Evolutionary conservation across 768 basidiomycete genomes (phyloP).

Genomic region (Nevesoporus exiguus): DNA sequence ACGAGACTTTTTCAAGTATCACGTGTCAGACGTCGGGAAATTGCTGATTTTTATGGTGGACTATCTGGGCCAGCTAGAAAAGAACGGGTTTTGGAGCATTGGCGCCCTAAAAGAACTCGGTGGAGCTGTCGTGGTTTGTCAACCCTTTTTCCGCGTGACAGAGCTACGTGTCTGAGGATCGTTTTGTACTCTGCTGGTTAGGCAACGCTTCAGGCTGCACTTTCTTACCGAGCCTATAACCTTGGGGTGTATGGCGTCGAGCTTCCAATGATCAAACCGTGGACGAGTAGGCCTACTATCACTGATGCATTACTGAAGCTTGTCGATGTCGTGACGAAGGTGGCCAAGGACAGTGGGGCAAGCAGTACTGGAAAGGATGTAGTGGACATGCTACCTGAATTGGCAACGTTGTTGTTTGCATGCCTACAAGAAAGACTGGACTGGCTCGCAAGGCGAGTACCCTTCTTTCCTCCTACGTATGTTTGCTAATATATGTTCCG

Average conservation of each 20-base stretch:
- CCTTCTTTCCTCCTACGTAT: neutral
- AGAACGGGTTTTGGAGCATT: slow-evolving; percentile 20
- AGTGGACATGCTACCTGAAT: slow-evolving; percentile 55
- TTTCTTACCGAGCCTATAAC: slow-evolving; percentile 72
- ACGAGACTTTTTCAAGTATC: slow-evolving; percentile 78
- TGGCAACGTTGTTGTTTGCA: slow-evolving; percentile 61
- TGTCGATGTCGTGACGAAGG: slow-evolving; percentile 59
- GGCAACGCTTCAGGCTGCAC: slow-evolving; percentile 70
- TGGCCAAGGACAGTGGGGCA: slow-evolving; percentile 14
- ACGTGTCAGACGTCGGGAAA: slow-evolving; percentile 61
- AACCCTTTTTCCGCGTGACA: neutral
- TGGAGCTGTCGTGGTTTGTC: slow-evolving; percentile 56
- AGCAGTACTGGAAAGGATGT: slow-evolving; percentile 34
- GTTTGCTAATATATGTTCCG: neutral
- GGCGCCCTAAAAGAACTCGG: slow-evolving; percentile 38
- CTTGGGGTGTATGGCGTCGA: slow-evolving; percentile 74
- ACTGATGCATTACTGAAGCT: slow-evolving; percentile 68
- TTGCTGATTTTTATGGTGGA: slow-evolving; percentile 60
- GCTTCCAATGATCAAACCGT: slow-evolving; percentile 66
- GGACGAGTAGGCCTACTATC: slow-evolving; percentile 72
- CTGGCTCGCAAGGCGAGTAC: slow-evolving; percentile 58
- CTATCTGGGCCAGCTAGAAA: slow-evolving; percentile 24
- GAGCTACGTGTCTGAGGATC: neutral
- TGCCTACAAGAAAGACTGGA: slow-evolving; percentile 66
- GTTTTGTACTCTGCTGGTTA: slow-evolving; percentile 26